A percentile compares a stretch with the other conserved stretches of the same genome.
Conservation (phyloP, 148 eudicot species). For the Camellia granthamiana region DNA sequence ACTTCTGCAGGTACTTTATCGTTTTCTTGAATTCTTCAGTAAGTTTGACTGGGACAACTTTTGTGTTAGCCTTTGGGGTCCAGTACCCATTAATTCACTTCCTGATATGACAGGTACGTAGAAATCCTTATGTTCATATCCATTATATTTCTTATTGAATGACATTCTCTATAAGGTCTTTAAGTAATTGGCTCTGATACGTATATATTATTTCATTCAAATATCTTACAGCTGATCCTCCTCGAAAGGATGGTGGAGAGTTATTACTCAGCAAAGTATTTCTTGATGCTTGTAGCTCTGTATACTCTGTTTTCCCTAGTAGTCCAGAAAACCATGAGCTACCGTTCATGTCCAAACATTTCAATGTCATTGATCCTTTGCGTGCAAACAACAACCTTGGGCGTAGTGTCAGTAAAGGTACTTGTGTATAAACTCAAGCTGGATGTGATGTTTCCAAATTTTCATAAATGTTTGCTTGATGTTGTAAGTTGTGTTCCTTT, state of each 20-base stretch:
- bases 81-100: conserved; percentile 74
- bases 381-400: conserved; percentile 64
- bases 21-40: conserved; percentile 90
- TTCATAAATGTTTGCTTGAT: neutral
- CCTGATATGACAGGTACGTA: conserved; percentile 67
- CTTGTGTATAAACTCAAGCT: neutral
- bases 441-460: neutral
- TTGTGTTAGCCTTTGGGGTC: conserved; percentile 95
- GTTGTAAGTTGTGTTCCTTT: neutral
- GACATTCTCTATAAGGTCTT: neutral
- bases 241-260: conserved; percentile 50
- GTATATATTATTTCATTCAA: conserved; percentile 1
- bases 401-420: conserved; percentile 74
- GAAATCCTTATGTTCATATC: conserved; percentile 1
- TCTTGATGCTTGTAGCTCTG: conserved; percentile 47
- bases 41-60: conserved; percentile 89
- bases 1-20: conserved; percentile 71
- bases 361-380: conserved; percentile 58
- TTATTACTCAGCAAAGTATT: conserved; percentile 46
- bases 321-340: conserved; percentile 38
- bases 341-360: conserved; percentile 48
- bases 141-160: neutral
- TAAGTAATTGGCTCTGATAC: neutral
- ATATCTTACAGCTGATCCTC: conserved; percentile 46
- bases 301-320: conserved; percentile 39